phyloP scores from a whole-genome alignment of 257 asterid genomes.

The Solanum virginianum region DNA sequence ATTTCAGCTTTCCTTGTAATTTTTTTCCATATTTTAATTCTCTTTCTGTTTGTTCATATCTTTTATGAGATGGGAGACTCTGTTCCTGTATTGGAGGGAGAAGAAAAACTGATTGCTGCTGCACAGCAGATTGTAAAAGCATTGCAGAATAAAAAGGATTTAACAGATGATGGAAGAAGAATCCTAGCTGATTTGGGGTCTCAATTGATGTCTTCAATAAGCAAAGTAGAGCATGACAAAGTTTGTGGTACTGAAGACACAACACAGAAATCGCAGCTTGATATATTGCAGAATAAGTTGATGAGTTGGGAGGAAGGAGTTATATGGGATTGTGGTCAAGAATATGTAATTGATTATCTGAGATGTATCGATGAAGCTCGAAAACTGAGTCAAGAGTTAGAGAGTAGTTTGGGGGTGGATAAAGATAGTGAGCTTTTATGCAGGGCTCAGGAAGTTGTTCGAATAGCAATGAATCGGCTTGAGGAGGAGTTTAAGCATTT shows the following conservation, averaged over 20 bases:
- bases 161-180: conserved; percentile 35
- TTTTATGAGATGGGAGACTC: conserved; percentile 46
- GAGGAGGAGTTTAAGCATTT: conserved; percentile 74
- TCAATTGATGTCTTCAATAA: conserved; percentile 29
- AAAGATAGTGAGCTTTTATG: conserved; percentile 15
- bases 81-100: conserved; percentile 27
- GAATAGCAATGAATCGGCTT: conserved; percentile 70
- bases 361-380: conserved; percentile 57
- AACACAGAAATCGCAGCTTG: conserved; percentile 31
- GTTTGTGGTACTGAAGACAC: conserved; percentile 1
- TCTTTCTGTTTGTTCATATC: no score
- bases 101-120: conserved; percentile 62
- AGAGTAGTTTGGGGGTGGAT: conserved; percentile 16
- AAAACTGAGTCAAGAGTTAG: conserved; percentile 41
- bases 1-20: neutral
- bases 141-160: conserved; percentile 29
- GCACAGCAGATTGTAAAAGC: conserved; percentile 48
- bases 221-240: neutral
- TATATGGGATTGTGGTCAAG: conserved; percentile 77
- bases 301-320: conserved; percentile 72
- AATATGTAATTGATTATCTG: conserved; percentile 52
- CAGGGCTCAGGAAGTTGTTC: conserved; percentile 57
- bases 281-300: conserved; percentile 40
- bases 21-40: no score
- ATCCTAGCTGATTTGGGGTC: conserved; percentile 61